These are phyloP conservation scores for Neonectria coccinea DNA, from an alignment of 2,329 filamentous ascomycete species.

Conservation along the genomic window DNA sequence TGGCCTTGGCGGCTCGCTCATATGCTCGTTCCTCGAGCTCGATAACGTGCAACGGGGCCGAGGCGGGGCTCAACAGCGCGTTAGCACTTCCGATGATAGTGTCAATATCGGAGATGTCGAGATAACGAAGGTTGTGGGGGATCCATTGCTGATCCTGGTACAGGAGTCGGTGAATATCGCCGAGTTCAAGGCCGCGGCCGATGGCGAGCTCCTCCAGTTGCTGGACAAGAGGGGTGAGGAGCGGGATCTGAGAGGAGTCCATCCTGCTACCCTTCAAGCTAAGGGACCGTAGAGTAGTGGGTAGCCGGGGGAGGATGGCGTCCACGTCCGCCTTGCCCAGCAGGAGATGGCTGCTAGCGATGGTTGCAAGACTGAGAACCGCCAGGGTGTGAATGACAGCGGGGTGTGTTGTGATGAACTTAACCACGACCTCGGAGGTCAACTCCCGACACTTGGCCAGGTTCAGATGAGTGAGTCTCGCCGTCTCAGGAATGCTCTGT, in stretches of 20 bases:
- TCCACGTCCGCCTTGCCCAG: constrained; percentile 75
- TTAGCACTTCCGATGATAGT: constrained; percentile 71
- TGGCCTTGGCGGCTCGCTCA: constrained; percentile 71
- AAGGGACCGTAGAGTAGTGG: constrained; percentile 75
- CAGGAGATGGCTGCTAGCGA: constrained; percentile 78
- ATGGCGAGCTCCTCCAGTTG: constrained; percentile 80
- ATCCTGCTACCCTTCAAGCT: constrained; percentile 82
- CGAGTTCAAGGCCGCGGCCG: constrained; percentile 73
- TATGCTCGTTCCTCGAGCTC: constrained; percentile 79
- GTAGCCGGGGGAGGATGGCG: constrained; percentile 73
- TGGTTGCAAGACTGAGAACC: constrained; percentile 79
- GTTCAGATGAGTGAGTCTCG: constrained; percentile 81
- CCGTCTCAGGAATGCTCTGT: constrained; percentile 76
- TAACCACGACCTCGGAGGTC: constrained; percentile 73
- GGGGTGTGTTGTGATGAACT: constrained; percentile 78
- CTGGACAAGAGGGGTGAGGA: constrained; percentile 74
- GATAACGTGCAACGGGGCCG: constrained; percentile 79
- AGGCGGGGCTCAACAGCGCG: constrained; percentile 67
- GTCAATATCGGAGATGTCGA: constrained; percentile 77
- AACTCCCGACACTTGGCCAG: constrained; percentile 80
- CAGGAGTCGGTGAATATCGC: constrained; percentile 75
- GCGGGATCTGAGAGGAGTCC: constrained; percentile 70
- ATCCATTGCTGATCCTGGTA: constrained; percentile 58
- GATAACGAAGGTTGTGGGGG: constrained; percentile 75
- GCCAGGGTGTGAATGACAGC: constrained; percentile 73